phyloP scores from a whole-genome alignment of 768 basidiomycete genomes.

The Suillus clintonianus region DNA sequence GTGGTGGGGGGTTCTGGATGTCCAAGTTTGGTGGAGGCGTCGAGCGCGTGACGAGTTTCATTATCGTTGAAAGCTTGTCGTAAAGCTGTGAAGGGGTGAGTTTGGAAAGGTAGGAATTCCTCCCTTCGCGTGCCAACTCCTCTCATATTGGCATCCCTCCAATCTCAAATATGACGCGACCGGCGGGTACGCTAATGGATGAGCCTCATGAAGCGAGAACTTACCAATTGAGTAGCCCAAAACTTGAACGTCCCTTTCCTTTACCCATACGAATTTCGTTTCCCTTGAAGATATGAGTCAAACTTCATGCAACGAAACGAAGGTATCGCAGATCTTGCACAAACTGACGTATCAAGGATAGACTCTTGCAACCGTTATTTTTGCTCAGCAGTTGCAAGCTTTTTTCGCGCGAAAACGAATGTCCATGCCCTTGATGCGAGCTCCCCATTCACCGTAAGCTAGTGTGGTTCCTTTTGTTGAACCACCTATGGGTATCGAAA shows the following conservation, averaged over 20 bases:
- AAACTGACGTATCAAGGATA: slow-evolving; percentile 96
- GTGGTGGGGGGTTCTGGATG: slow-evolving; percentile 29
- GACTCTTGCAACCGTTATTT: too few species aligned
- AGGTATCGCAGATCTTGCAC: slow-evolving; percentile 69
- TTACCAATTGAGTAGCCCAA: slow-evolving; percentile 84
- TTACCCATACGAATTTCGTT: slow-evolving; percentile 99
- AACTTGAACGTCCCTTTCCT: slow-evolving; percentile 95
- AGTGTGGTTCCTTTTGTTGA: too few species aligned
- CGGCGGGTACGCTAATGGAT: slow-evolving; percentile 69
- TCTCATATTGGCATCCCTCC: slow-evolving; percentile 76
- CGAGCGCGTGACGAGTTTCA: slow-evolving; percentile 77
- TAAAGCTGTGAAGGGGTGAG: slow-evolving; percentile 55
- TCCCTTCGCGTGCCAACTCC: slow-evolving; percentile 63
- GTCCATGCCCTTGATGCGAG: too few species aligned
- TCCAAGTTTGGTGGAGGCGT: slow-evolving; percentile 68
- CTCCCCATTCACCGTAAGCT: too few species aligned
- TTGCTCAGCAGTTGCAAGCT: too few species aligned
- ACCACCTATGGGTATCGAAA: too few species aligned
- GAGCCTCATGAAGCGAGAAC: slow-evolving; percentile 17
- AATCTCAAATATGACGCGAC: slow-evolving; percentile 91
- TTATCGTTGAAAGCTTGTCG: slow-evolving; percentile 86
- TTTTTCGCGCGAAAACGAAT: too few species aligned
- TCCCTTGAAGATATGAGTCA: slow-evolving; percentile 51
- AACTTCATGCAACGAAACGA: neutral
- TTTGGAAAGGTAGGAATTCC: too few species aligned